phyloP scores from a whole-genome alignment of 2,329 filamentous ascomycete species.

The Colletotrichum acutatum region DNA sequence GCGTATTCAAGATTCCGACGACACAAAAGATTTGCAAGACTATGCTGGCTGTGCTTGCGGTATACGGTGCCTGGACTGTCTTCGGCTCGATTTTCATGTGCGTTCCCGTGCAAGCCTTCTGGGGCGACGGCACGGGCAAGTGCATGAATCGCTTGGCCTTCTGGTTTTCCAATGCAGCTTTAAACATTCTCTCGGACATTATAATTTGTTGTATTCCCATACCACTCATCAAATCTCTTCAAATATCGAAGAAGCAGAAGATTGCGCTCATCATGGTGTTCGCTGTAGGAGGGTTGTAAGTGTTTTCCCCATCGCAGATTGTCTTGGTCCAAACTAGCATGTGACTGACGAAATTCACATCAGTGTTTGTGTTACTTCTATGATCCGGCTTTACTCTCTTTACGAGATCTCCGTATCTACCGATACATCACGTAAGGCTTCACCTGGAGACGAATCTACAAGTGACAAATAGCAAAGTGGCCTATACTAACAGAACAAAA shows the following conservation, averaged over 20 bases:
- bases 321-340: no score
- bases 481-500: no score
- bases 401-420: constrained; percentile 10
- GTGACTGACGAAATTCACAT: no score
- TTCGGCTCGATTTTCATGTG: constrained; percentile 41
- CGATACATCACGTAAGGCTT: no score
- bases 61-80: constrained; percentile 42
- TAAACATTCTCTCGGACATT: constrained; percentile 45
- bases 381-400: constrained; percentile 31
- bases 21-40: constrained; percentile 39
- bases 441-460: no score
- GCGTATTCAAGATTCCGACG: constrained; percentile 16
- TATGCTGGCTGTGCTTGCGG: constrained; percentile 37
- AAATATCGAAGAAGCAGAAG: constrained; percentile 52
- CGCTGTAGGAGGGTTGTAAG: constrained; percentile 48
- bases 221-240: constrained; percentile 44
- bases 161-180: constrained; percentile 42
- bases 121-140: constrained; percentile 35
- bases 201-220: constrained; percentile 23
- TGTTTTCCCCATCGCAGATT: no score
- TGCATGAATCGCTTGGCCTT: constrained; percentile 39
- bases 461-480: no score
- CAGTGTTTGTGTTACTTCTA: no score
- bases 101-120: constrained; percentile 40
- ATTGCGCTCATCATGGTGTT: constrained; percentile 52